Evolutionary conservation across 2,329 filamentous ascomycete species (phyloP), one percentile per base, ranked within the genome.

Genomic region (Monilinia laxa): DNA sequence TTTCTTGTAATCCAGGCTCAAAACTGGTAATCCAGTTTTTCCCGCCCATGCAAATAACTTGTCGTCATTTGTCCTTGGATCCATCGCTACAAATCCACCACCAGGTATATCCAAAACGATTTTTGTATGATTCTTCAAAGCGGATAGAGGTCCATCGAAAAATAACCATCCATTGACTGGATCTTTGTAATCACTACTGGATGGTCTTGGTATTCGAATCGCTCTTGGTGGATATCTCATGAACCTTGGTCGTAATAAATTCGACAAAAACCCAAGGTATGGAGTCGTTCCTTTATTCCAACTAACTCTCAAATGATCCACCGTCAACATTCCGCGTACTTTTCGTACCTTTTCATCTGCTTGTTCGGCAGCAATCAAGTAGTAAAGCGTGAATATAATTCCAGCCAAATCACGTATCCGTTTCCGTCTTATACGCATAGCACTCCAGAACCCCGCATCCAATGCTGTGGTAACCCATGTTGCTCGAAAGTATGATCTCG

Each of bases 401-500:
- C 92, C 93, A 12, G 90, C 86, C 18, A 97, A 76, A 76, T 98
- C 93, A 51, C 93, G 85, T 53, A 97, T 72, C 87, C 91, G 93
- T 73, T 90, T 93, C 58, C 83, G 83, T 66, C 86, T 86, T 70
- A 99, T 93, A 74, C 88, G 90, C 95, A 99, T 99, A 45, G 95
- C 95, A 0, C 93, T 97, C 95, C 95, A 99, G 78, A 97, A 99
- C 1, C 95, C 95, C 7, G 95, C 95, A 74, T 99, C 95, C 68
- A 99, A 80, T 0, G 93, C 95, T 0, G 95, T 99, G 64, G 95
- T 88, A 20, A 98, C 87, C 95, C 95, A 99, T 76, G 95, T 99
- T 65, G 95, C 95, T 59, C 95, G 89, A 78, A 97, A 99, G 80
- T 96, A 99, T 38, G 91, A 88, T 62, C 92, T 84, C 65, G 91